Percentiles rank a stretch among this genome's conserved stretches.
phyloP scores from a whole-genome alignment of 2,329 filamentous ascomycete genomes.

The Sclerotinia glacialis region DNA sequence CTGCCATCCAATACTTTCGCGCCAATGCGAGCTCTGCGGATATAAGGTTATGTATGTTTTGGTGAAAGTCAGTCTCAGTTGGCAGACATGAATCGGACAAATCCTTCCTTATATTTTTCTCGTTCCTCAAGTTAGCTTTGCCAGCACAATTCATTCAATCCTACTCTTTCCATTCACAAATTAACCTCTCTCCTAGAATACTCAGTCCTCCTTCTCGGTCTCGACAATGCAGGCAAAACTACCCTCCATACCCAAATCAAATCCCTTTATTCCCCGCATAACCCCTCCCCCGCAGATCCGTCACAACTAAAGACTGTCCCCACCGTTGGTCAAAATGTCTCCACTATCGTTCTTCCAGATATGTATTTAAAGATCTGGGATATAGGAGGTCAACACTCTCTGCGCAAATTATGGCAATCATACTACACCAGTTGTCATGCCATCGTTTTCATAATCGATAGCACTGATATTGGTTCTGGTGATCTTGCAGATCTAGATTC shows the following conservation, averaged over 20 bases:
- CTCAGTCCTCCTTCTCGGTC: conserved; percentile 91
- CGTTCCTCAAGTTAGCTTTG: not conserved
- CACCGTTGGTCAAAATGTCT: conserved; percentile 95
- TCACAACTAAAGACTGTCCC: conserved; percentile 80
- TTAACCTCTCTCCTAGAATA: conserved; percentile 62
- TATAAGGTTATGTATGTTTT: not conserved
- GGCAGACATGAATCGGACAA: not conserved
- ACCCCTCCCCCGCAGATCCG: conserved; percentile 55
- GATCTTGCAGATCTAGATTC: conserved; percentile 22
- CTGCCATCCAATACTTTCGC: not conserved
- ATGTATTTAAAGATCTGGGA: conserved; percentile 99
- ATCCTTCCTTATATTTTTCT: not conserved
- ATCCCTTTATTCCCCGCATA: conserved; percentile 69
- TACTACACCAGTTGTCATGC: conserved; percentile 95
- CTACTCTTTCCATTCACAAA: conserved; percentile 6
- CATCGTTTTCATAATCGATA: conserved; percentile 97
- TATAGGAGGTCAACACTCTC: conserved; percentile 85
- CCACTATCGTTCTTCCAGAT: conserved; percentile 83
- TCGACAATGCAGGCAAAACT: conserved; percentile 98
- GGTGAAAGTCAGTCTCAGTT: not conserved
- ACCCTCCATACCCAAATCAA: conserved; percentile 98
- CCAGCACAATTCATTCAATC: not conserved
- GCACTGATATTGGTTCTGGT: conserved; percentile 85
- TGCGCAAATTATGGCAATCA: conserved; percentile 90
- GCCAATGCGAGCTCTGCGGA: not conserved